A percentile compares a stretch with the other conserved stretches of the same genome.
Evolutionary conservation across 75 land plant genomes (phyloP).

Genomic region (Cupressus sempervirens): DNA sequence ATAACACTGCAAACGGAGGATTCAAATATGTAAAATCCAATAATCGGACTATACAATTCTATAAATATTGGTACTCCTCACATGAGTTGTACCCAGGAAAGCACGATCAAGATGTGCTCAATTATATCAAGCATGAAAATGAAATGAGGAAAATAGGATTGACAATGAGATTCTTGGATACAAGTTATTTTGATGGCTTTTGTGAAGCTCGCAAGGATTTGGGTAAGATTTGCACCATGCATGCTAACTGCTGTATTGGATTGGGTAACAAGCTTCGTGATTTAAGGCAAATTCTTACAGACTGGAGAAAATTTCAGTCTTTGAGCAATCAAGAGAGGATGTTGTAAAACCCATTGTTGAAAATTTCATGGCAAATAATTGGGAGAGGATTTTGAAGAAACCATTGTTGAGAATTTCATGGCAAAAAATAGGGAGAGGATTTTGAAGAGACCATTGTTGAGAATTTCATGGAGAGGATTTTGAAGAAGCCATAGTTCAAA

Average conservation of each 20-base stretch:
- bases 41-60: too few relatives aligned
- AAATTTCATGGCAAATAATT: conserved; percentile 17
- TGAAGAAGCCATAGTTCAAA: conserved; percentile 7
- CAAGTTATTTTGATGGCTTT: conserved; percentile 57
- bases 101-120: background rate
- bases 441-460: conserved; percentile 14
- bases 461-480: conserved; percentile 25
- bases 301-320: conserved; percentile 51
- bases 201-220: conserved; percentile 58
- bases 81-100: background rate
- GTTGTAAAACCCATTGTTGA: conserved; percentile 16
- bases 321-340: conserved; percentile 17
- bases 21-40: conserved; percentile 43
- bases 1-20: conserved; percentile 75
- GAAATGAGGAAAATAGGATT: conserved; percentile 51
- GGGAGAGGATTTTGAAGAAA: background rate
- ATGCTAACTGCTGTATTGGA: too few relatives aligned
- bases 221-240: background rate
- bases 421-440: background rate
- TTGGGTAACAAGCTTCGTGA: conserved; percentile 24
- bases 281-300: conserved; percentile 49
- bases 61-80: conserved; percentile 49
- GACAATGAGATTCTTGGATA: conserved; percentile 46
- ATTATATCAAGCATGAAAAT: conserved; percentile 21
- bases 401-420: conserved; percentile 31